Base-by-base conservation (phyloP, 345 rosid species). In the Mallotus nudiflorus region DNA sequence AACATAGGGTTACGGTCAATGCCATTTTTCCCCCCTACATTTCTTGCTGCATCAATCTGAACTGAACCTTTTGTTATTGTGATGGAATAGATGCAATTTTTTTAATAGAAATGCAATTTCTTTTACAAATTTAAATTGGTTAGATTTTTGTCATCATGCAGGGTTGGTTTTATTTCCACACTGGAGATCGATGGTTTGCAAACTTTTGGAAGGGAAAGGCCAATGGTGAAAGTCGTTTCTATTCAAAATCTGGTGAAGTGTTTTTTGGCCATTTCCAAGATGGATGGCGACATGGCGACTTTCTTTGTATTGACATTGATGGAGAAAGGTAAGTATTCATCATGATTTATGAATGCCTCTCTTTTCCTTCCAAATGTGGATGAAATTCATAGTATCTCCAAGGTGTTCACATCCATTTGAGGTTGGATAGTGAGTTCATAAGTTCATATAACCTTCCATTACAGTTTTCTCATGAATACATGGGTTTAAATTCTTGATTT, bases 171-270 rank as follows among this genome's bases (percentile, higher is more conserved):
- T 95, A 90, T 82, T 95, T 92, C 81, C 96, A 86, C 76, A 80
- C 84, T 28, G 97, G 96, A 2, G 96, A 92, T 68, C 72, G 97
- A 25, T 95, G 97, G 97, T 92, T n/a, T 82, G 93, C 93, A 70
- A 92, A 92, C 85, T 95, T 92, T 80, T 95, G 99, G 97, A 95
- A 95, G 82, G 97, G 99, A 78, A 92, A 90, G 80, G 96, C 96
- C 57, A 87, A 86, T 61, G 99, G 97, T 2, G 92, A 95, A 81
- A 86, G 97, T 61, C 88, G 99, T 70, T 95, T 92, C 86, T 95
- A 95, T 82, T 85, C 99, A 39, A 89, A 85, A 68, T 81, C 85
- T 1, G 99, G 99, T 19, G 86, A 90, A 46, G 80, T 92, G 45
- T 87, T 82, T 80, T 92, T 92, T 68, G 97, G 99, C 75, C 80